phyloP scores from a whole-genome alignment of 83 land plant genomes.

The Diphasiastrum complanatum region DNA sequence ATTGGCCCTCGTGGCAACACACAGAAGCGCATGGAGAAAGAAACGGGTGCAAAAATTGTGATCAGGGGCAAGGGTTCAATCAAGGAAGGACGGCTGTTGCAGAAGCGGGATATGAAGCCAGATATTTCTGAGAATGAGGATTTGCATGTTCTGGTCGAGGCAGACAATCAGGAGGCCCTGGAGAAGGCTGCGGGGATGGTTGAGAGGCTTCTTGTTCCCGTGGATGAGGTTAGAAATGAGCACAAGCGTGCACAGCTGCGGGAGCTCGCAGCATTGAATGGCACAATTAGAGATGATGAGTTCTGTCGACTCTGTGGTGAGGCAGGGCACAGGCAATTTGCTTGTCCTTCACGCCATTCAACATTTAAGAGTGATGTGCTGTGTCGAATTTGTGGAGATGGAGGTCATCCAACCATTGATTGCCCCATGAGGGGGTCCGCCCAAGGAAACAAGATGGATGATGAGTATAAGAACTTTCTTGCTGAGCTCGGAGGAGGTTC shows the following conservation, averaged over 20 bases:
- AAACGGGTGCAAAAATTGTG: slow-evolving; percentile 69
- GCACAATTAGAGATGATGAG: slow-evolving; percentile 66
- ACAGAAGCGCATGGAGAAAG: slow-evolving; percentile 73
- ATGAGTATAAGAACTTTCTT: slow-evolving; percentile 70
- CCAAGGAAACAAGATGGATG: slow-evolving; percentile 76
- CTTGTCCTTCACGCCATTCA: slow-evolving; percentile 47
- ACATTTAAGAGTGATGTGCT: slow-evolving; percentile 64
- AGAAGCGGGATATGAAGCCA: slow-evolving; percentile 50
- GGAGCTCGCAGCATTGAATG: slow-evolving; percentile 64
- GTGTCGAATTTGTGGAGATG: slow-evolving; percentile 75
- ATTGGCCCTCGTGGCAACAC: slow-evolving; percentile 78
- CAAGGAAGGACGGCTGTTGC: slow-evolving; percentile 57
- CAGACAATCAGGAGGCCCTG: slow-evolving; percentile 59
- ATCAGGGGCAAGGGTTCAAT: slow-evolving; percentile 69
- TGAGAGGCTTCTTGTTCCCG: slow-evolving; percentile 61
- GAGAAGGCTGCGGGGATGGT: slow-evolving; percentile 70
- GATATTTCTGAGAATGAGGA: slow-evolving; percentile 67
- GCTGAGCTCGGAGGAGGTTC: slow-evolving; percentile 52
- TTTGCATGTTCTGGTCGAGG: slow-evolving; percentile 72
- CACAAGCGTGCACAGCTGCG: slow-evolving; percentile 62
- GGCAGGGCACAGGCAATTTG: slow-evolving; percentile 64
- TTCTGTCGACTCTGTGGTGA: slow-evolving; percentile 63
- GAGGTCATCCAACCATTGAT: slow-evolving; percentile 78
- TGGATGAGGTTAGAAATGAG: slow-evolving; percentile 63
- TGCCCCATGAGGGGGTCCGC: slow-evolving; percentile 63